A percentile compares a stretch with the other conserved stretches of the same genome.
phyloP scores from a whole-genome alignment of 768 basidiomycete genomes.

The Boletus fagicola region DNA sequence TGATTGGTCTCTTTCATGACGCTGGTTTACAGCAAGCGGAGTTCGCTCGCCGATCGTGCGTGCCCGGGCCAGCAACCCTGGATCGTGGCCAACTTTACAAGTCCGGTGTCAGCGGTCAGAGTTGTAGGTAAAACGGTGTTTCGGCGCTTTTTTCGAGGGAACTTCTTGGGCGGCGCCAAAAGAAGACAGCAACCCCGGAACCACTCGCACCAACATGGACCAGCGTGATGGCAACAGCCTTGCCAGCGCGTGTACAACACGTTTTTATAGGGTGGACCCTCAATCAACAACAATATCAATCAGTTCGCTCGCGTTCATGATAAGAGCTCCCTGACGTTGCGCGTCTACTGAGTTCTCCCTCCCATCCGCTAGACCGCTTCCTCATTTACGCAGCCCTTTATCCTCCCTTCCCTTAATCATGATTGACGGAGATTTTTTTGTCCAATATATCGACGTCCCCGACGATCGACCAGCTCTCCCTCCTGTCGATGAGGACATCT shows the following conservation, averaged over 20 bases:
- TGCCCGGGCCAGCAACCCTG: neutral
- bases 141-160: conserved; percentile 12
- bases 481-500: conserved; percentile 24
- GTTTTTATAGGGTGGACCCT: conserved; percentile 38
- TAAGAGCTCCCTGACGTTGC: conserved; percentile 28
- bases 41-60: neutral
- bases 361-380: conserved; percentile 5
- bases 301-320: conserved; percentile 19
- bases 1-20: neutral
- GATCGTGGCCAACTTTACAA: neutral
- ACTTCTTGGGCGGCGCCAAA: conserved; percentile 23
- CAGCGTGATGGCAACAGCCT: conserved; percentile 30
- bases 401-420: conserved; percentile 8
- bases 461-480: conserved; percentile 19
- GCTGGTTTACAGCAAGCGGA: conserved; percentile 14
- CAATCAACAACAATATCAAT: conserved; percentile 32
- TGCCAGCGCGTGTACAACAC: conserved; percentile 33
- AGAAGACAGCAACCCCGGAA: conserved; percentile 20
- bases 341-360: conserved; percentile 12
- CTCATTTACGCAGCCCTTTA: neutral
- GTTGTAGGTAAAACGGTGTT: neutral
- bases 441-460: conserved; percentile 16
- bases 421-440: conserved; percentile 8
- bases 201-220: conserved; percentile 16
- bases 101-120: conserved; percentile 18